These are phyloP conservation scores for Oleoguttula mirabilis DNA, from an alignment of 495 filamentous ascomycete genomes.

Conservation along the genomic window DNA sequence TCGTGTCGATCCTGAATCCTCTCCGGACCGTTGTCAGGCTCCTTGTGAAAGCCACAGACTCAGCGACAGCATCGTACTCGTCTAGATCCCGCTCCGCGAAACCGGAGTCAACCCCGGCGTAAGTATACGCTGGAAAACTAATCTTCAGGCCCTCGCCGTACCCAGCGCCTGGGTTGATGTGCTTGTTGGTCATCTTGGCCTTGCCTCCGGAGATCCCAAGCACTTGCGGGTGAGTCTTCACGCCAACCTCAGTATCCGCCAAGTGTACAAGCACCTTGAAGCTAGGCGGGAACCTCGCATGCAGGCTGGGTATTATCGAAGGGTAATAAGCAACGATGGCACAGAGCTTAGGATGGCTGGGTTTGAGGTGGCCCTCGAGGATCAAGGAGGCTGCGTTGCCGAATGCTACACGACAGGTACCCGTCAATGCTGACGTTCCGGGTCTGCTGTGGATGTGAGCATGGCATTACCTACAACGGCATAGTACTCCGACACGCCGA, in stretches of 20 bases:
- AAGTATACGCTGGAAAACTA: slow-evolving; percentile 34
- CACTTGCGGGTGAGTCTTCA: slow-evolving; percentile 34
- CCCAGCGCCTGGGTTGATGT: slow-evolving; percentile 42
- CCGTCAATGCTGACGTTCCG: too few relatives aligned
- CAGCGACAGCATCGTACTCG: slow-evolving; percentile 37
- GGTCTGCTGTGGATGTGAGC: too few relatives aligned
- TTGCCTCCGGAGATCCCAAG: slow-evolving; percentile 57
- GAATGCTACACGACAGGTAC: slow-evolving; percentile 27
- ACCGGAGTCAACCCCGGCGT: slow-evolving; percentile 28
- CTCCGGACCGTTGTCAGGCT: slow-evolving; percentile 35
- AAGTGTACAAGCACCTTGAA: slow-evolving; percentile 39
- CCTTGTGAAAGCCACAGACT: slow-evolving; percentile 38
- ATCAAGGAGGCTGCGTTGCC: slow-evolving; percentile 30
- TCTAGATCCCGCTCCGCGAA: slow-evolving; percentile 44
- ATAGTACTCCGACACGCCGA: slow-evolving; percentile 29
- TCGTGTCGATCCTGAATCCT: slow-evolving; percentile 47
- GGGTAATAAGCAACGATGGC: slow-evolving; percentile 34
- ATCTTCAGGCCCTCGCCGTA: slow-evolving; percentile 37
- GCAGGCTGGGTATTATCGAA: slow-evolving; percentile 18
- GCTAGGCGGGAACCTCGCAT: slow-evolving; percentile 27
- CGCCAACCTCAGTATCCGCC: slow-evolving; percentile 25
- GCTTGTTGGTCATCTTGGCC: slow-evolving; percentile 35
- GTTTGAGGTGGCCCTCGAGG: slow-evolving; percentile 26
- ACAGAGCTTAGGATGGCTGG: slow-evolving; percentile 33
- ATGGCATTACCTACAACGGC: slow-evolving; percentile 31